Percentiles rank a stretch among this genome's conserved stretches.
These are phyloP conservation scores for Raphanus hybrid DNA, from an alignment of 441 rosid genomes.

Conservation along the genomic window DNA sequence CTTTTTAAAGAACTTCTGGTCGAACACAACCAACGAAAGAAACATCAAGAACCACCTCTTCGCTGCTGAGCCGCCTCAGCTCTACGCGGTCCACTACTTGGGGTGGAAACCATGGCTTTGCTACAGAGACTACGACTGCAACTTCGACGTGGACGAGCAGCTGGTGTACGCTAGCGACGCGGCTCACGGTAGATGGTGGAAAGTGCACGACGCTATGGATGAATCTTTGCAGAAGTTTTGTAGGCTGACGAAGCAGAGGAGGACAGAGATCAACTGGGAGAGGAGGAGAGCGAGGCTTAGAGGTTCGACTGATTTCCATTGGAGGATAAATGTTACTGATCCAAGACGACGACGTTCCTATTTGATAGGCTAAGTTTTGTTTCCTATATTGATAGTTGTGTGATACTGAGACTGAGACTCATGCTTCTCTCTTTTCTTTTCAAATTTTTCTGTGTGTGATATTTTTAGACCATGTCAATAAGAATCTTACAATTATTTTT, in stretches of 20 bases:
- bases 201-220: constrained; percentile 74
- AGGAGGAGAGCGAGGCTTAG: constrained; percentile 58
- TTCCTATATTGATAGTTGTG: background rate
- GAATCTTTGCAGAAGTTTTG: constrained; percentile 62
- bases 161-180: constrained; percentile 87
- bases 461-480: constrained; percentile 11
- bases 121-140: constrained; percentile 93
- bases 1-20: constrained; percentile 86
- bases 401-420: background rate
- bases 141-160: constrained; percentile 67
- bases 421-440: background rate
- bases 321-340: constrained; percentile 82
- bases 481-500: constrained; percentile 14
- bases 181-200: constrained; percentile 90
- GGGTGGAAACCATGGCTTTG: constrained; percentile 95
- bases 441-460: background rate
- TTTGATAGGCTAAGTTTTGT: constrained; percentile 33
- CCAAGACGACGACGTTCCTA: constrained; percentile 58
- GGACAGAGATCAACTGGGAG: constrained; percentile 83
- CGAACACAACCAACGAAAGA: constrained; percentile 73
- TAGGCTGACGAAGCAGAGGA: constrained; percentile 66
- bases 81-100: constrained; percentile 81
- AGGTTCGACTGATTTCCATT: constrained; percentile 64
- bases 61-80: constrained; percentile 70
- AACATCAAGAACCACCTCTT: constrained; percentile 76